Conservation (phyloP, 257 asterid genomes). For the Vinca minor region DNA sequence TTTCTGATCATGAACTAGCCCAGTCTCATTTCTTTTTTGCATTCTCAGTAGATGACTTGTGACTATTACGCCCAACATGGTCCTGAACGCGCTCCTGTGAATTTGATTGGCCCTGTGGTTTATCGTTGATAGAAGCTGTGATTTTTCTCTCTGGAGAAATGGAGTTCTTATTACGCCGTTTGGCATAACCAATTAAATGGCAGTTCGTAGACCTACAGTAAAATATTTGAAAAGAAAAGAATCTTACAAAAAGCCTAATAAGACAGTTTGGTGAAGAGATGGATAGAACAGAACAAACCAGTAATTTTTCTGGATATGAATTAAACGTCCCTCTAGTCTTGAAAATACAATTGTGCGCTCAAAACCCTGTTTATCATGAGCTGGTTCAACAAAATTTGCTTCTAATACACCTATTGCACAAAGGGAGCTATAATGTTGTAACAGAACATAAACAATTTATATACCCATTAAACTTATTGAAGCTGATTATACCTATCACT, state of each 20-base stretch:
- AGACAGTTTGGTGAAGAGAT: background rate
- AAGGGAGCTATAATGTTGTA: background rate
- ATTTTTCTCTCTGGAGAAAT: constrained; percentile 14
- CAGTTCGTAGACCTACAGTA: constrained; percentile 41
- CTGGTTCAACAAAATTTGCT: constrained; percentile 74
- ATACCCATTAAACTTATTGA: background rate
- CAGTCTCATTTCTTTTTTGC: constrained; percentile 5
- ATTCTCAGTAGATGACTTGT: background rate
- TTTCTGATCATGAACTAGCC: constrained; percentile 9
- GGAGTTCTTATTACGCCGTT: constrained; percentile 28
- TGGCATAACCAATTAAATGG: constrained; percentile 59
- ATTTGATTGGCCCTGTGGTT: constrained; percentile 7
- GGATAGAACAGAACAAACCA: constrained; percentile 33
- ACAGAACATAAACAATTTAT: background rate
- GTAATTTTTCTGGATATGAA: constrained; percentile 37
- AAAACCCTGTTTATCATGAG: constrained; percentile 67
- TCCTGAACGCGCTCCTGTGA: constrained; percentile 1
- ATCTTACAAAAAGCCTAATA: background rate
- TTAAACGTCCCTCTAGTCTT: constrained; percentile 44
- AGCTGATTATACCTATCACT: constrained; percentile 42
- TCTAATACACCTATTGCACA: constrained; percentile 43
- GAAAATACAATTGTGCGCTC: constrained; percentile 48
- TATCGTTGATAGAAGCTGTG: constrained; percentile 8
- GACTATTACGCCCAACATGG: background rate
- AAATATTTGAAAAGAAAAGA: background rate